Evolutionary conservation across 495 filamentous ascomycete species (phyloP), one percentile per base, ranked within the genome.

Genomic region (Talaromyces stipitatus): DNA sequence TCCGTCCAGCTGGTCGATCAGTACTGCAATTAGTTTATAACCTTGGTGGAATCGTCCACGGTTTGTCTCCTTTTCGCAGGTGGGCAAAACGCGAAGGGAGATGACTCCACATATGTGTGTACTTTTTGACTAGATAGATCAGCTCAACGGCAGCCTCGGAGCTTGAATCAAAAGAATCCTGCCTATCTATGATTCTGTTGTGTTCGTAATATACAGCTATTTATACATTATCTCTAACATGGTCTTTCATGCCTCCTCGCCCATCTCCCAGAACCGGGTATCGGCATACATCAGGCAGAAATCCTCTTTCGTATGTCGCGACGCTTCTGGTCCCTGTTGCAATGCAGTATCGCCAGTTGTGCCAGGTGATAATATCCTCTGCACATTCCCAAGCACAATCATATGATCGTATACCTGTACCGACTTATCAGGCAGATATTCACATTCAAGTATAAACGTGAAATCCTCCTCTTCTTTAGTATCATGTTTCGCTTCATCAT

Each of bases 221-320:
- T 28, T 46, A 55, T 55, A 54, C 29, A 54, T 33, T 20, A 23
- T 33, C 12, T 41, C 2, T 4, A 18, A 12, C 30, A 22, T n/a
- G 30, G 16, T 8, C 16, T 22, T 10, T 24, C 12, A 50, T 60
- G 74, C 61, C 46, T 72, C 63, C 54, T 55, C 57, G 0, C 74
- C 74, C 68, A 76, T 74, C 56, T 70, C 69, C 74, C 74, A 76
- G 47, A 77, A 77, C 29, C 64, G 63, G 18, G 74, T 75, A 58
- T 77, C 67, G 7, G 73, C 74, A 65, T 77, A 77, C 2, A 73
- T 70, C 62, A 77, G 50, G 64, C 73, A 77, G 27, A 77, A 56
- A 38, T 67, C 62, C 6, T 54, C 23, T 0, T 60, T 56, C 4
- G 58, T 20, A 18, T 50, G 23, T 16, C 28, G 14, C 10, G 2